Evolutionary conservation across 208 protist species (phyloP).

Genomic region (Wallacemonas rigidus): DNA sequence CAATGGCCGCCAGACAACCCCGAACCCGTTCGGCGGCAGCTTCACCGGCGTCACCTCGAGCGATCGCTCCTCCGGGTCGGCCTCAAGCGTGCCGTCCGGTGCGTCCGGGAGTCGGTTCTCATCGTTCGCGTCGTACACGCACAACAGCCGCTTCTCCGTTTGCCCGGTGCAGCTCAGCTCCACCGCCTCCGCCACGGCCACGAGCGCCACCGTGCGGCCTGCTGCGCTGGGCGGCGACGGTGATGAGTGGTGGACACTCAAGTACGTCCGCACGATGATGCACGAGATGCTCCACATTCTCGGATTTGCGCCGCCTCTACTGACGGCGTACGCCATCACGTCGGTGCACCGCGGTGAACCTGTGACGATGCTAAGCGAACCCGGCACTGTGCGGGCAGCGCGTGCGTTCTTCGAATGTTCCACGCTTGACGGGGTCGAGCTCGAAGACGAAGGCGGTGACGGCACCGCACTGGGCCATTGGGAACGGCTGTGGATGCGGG

Average conservation of each 20-base stretch:
- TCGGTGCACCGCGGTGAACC: constrained; percentile 3
- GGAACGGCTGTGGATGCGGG: constrained; percentile 60
- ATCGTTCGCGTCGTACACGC: neutral
- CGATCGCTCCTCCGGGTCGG: neutral
- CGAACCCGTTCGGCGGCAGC: constrained; percentile 23
- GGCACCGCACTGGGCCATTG: constrained; percentile 80
- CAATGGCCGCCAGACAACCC: neutral
- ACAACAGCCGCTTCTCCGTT: constrained; percentile 5
- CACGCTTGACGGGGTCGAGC: constrained; percentile 40
- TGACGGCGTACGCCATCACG: constrained; percentile 20
- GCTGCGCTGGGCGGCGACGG: constrained; percentile 12
- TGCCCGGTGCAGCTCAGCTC: constrained; percentile 17
- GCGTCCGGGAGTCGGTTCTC: neutral
- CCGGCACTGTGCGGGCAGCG: constrained; percentile 26
- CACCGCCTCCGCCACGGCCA: neutral
- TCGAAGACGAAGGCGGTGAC: constrained; percentile 64
- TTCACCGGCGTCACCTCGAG: constrained; percentile 2
- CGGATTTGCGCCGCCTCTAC: constrained; percentile 53
- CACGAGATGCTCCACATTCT: constrained; percentile 81
- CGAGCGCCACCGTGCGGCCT: constrained; percentile 10
- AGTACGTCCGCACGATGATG: constrained; percentile 46
- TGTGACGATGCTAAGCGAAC: constrained; percentile 10
- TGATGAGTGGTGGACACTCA: constrained; percentile 9
- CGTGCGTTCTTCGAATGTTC: constrained; percentile 44
- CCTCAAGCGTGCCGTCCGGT: neutral